Evolutionary conservation across 1,284 basidiomycete genomes (phyloP).

Genomic region (Trichosporon sp.): DNA sequence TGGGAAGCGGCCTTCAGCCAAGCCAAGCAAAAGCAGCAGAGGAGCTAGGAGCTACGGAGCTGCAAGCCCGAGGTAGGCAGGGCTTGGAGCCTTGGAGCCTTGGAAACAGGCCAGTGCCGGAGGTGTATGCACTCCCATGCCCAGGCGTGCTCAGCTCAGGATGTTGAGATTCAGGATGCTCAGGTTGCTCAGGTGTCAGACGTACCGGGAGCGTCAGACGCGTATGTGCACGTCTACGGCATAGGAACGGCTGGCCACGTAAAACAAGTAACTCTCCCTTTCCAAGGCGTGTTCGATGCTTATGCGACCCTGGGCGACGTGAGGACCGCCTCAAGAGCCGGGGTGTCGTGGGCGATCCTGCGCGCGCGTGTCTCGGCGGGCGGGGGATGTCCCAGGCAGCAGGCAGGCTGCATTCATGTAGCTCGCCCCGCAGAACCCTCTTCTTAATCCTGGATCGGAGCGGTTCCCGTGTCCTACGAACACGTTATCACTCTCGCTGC

Average conservation of each 20-base stretch:
- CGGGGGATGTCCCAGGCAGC: not conserved
- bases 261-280: constrained; percentile 3
- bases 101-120: not conserved
- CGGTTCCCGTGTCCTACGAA: constrained; percentile 2
- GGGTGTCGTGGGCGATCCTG: not conserved
- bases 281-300: not conserved
- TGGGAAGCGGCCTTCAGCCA: not conserved
- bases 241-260: constrained; percentile 4
- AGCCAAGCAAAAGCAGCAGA: not conserved
- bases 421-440: constrained; percentile 6
- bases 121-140: not conserved
- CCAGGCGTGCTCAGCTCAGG: not conserved
- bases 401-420: not conserved
- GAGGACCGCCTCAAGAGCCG: too few relatives aligned
- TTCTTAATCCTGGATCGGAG: constrained; percentile 6
- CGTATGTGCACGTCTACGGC: not conserved
- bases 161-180: not conserved
- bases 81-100: not conserved
- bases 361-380: not conserved
- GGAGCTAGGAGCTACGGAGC: not conserved
- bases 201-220: not conserved
- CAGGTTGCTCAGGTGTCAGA: not conserved
- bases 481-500: not conserved
- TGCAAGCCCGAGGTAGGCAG: not conserved
- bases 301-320: not conserved